These are phyloP conservation scores for Geotrichum candidum DNA, from an alignment of 1,139 yeast genomes.

Conservation along the genomic window DNA sequence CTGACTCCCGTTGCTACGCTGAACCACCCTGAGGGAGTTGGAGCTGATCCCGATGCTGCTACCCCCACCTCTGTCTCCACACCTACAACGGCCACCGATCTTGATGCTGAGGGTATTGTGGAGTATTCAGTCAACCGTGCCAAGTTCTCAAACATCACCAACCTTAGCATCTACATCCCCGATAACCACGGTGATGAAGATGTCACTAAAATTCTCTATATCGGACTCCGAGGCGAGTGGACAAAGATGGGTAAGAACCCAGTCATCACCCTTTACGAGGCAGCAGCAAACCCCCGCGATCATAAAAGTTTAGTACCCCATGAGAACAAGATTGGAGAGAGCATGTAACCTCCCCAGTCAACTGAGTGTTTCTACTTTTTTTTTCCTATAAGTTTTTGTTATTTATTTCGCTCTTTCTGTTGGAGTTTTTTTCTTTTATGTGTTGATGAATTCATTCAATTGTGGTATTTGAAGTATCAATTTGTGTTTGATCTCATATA, in stretches of 20 bases:
- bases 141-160: constrained; percentile 62
- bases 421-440: no score
- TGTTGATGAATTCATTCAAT: no score
- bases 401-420: not conserved
- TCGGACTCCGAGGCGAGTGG: constrained; percentile 80
- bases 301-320: constrained; percentile 52
- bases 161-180: constrained; percentile 61
- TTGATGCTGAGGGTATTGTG: constrained; percentile 52
- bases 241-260: constrained; percentile 58
- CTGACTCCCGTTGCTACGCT: constrained; percentile 49
- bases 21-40: constrained; percentile 56
- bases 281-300: constrained; percentile 89
- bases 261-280: constrained; percentile 70
- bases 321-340: constrained; percentile 21
- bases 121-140: constrained; percentile 81
- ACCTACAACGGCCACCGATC: constrained; percentile 25
- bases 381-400: not conserved
- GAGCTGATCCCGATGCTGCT: constrained; percentile 29
- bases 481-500: no score
- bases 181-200: constrained; percentile 60
- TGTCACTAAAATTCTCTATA: constrained; percentile 53
- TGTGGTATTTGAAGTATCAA: no score
- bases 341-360: constrained; percentile 3
- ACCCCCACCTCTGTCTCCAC: constrained; percentile 25
- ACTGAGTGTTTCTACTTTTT: not conserved